Evolutionary conservation across 208 protist species (phyloP).

Genomic region (Acanthamoeba healyi): DNA sequence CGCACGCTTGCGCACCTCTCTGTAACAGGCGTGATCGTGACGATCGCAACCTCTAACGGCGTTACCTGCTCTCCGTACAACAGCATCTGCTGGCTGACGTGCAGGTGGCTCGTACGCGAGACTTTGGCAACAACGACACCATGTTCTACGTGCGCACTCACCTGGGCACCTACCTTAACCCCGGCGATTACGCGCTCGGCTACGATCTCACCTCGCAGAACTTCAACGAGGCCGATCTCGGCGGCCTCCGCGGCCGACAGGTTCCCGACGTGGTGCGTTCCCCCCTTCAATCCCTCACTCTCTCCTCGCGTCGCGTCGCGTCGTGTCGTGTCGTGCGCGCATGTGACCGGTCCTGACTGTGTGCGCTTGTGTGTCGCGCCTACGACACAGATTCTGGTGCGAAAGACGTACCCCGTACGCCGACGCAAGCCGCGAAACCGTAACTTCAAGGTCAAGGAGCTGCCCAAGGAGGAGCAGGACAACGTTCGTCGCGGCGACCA

Average conservation of each 20-base stretch:
- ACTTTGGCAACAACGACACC: constrained; percentile 96
- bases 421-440: constrained; percentile 73
- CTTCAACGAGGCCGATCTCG: constrained; percentile 94
- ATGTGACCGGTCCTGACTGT: not conserved
- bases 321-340: not conserved
- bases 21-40: not conserved
- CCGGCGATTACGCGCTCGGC: constrained; percentile 92
- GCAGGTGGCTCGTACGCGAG: constrained; percentile 95
- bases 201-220: constrained; percentile 91
- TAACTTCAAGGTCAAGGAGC: constrained; percentile 83
- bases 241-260: constrained; percentile 73
- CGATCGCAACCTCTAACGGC: too few species aligned
- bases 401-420: constrained; percentile 83
- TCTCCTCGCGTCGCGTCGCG: not conserved
- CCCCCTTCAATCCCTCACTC: too few species aligned
- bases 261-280: constrained; percentile 77
- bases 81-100: constrained; percentile 94
- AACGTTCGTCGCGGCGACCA: not conserved
- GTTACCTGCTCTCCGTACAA: too few species aligned
- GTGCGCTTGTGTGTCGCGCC: not conserved
- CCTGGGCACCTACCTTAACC: constrained; percentile 94
- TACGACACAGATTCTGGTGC: constrained; percentile 78
- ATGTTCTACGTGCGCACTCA: constrained; percentile 94
- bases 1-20: constrained; percentile 70
- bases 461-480: constrained; percentile 79